A percentile compares a stretch with the other conserved stretches of the same genome.
Conservation (phyloP, 1,284 basidiomycete genomes). For the Inonotus obliquus region DNA sequence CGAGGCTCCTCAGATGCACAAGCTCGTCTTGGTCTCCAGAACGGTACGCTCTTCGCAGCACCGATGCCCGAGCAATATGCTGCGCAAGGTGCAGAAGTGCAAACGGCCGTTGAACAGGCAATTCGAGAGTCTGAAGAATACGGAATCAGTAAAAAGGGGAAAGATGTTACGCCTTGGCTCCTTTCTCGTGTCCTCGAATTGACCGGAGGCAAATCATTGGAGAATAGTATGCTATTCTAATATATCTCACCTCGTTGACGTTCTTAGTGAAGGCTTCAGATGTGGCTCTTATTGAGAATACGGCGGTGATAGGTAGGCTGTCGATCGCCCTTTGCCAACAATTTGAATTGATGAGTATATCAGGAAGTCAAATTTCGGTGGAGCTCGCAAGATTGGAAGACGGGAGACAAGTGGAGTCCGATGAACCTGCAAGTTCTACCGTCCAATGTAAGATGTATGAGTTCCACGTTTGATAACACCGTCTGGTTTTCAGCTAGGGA, state of each 20-base stretch:
- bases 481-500: background rate
- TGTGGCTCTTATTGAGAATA: slow-evolving; percentile 87
- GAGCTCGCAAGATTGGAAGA: slow-evolving; percentile 61
- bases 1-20: slow-evolving; percentile 46
- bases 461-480: background rate
- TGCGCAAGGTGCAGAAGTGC: slow-evolving; percentile 63
- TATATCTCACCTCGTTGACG: background rate
- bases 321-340: background rate
- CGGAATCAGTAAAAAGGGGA: slow-evolving; percentile 80
- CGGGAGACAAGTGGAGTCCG: background rate
- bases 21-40: slow-evolving; percentile 56
- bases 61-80: slow-evolving; percentile 86
- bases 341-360: background rate
- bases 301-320: slow-evolving; percentile 74
- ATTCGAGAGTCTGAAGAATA: slow-evolving; percentile 79
- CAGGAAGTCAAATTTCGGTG: slow-evolving; percentile 77
- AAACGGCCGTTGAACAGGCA: slow-evolving; percentile 82
- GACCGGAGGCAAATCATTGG: slow-evolving; percentile 69
- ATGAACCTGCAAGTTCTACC: background rate
- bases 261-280: slow-evolving; percentile 39
- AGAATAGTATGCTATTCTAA: slow-evolving; percentile 51
- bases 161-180: slow-evolving; percentile 95
- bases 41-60: slow-evolving; percentile 80
- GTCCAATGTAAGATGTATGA: background rate
- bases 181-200: slow-evolving; percentile 82